A percentile compares a stretch with the other conserved stretches of the same genome.
These are phyloP conservation scores for Neolecta irregularis DNA, from an alignment of 1,139 yeast species.

Conservation along the genomic window DNA sequence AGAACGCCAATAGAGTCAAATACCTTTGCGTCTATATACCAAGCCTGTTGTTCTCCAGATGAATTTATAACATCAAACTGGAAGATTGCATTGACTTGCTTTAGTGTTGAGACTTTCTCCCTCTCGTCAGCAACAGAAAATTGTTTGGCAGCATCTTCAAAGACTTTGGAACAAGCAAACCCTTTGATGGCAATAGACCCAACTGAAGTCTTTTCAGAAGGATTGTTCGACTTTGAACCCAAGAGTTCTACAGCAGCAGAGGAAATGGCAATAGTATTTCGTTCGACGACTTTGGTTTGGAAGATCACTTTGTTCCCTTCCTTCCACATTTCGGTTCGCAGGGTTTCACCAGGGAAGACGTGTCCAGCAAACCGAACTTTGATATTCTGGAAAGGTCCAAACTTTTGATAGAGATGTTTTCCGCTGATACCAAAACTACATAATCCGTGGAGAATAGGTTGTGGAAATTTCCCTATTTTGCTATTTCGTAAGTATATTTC, in stretches of 20 bases:
- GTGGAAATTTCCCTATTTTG: slow-evolving; percentile 73
- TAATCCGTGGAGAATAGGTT: slow-evolving; percentile 79
- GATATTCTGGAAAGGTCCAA: slow-evolving; percentile 68
- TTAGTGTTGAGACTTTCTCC: too few species aligned
- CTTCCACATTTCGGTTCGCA: slow-evolving; percentile 76
- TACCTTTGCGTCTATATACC: slow-evolving; percentile 35
- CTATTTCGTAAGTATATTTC: too few species aligned
- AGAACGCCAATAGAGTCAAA: slow-evolving; percentile 9
- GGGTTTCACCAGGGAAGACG: slow-evolving; percentile 93
- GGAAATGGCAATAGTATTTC: slow-evolving; percentile 64
- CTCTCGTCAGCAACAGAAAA: too few species aligned
- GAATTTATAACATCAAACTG: slow-evolving; percentile 56
- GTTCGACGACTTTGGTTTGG: slow-evolving; percentile 71
- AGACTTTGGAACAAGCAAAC: neutral
- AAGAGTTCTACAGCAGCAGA: slow-evolving; percentile 70
- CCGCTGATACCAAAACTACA: slow-evolving; percentile 74
- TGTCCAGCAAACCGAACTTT: slow-evolving; percentile 84
- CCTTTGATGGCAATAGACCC: too few species aligned
- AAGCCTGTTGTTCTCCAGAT: slow-evolving; percentile 46
- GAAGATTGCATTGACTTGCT: slow-evolving; percentile 44
- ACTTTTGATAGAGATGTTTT: slow-evolving; percentile 61
- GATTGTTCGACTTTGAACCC: neutral
- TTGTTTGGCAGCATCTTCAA: neutral
- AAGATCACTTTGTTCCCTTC: slow-evolving; percentile 49
- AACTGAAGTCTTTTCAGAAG: too few species aligned